Evolutionary conservation across 2,329 filamentous ascomycete genomes (phyloP).

Genomic region (Neospermospora avenae): DNA sequence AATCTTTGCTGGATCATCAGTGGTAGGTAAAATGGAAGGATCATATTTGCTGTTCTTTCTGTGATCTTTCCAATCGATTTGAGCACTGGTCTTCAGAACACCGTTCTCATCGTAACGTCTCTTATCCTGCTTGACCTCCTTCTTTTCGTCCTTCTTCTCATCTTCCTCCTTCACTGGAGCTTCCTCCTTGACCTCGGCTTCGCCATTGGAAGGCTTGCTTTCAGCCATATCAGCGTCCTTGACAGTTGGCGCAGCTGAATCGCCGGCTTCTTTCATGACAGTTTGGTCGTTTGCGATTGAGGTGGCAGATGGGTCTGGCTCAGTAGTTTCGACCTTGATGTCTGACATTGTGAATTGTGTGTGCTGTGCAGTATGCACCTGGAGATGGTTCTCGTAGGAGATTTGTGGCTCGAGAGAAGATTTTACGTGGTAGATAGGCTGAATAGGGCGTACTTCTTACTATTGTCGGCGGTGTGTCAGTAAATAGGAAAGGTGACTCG

Average conservation of each 20-base stretch:
- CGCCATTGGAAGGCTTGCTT: constrained; percentile 19
- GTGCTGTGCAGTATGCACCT: constrained; percentile 1
- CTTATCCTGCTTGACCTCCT: constrained; percentile 9
- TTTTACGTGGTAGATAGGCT: neutral
- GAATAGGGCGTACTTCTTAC: neutral
- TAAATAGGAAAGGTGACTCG: constrained; percentile 16
- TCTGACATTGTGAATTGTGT: constrained; percentile 25
- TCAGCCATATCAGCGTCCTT: constrained; percentile 12
- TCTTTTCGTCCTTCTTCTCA: constrained; percentile 8
- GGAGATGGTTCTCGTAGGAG: neutral
- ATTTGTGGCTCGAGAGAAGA: neutral
- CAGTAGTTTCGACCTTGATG: constrained; percentile 23
- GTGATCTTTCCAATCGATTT: constrained; percentile 26
- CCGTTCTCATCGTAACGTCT: constrained; percentile 23
- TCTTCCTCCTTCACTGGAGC: constrained; percentile 8
- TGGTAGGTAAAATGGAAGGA: constrained; percentile 52
- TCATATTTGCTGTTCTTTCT: constrained; percentile 53
- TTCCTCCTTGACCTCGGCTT: constrained; percentile 8
- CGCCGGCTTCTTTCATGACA: constrained; percentile 18
- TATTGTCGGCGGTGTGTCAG: constrained; percentile 15
- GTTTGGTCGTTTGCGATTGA: constrained; percentile 23
- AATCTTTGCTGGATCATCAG: constrained; percentile 62
- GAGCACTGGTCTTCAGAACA: constrained; percentile 28
- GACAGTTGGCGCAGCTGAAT: constrained; percentile 16
- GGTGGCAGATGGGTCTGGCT: constrained; percentile 26